A percentile compares a stretch with the other conserved stretches of the same genome.
phyloP scores from a whole-genome alignment of 768 basidiomycete genomes.

The Cyclocybe aegerita region DNA sequence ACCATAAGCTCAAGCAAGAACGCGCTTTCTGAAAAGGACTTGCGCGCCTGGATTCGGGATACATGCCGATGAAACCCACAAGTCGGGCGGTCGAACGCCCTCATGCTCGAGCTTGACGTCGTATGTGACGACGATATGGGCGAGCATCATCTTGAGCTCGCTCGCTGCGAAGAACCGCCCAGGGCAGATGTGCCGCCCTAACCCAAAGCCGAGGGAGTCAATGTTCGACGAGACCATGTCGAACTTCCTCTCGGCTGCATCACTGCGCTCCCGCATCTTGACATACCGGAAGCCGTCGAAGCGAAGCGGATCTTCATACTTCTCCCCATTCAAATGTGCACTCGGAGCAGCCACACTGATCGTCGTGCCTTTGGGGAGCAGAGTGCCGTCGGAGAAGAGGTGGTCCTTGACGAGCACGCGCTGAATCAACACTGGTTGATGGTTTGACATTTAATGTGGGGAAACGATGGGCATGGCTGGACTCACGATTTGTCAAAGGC shows the following conservation, averaged over 20 bases:
- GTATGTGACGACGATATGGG: constrained; percentile 19
- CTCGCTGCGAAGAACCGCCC: constrained; percentile 21
- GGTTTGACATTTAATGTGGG: too few species aligned
- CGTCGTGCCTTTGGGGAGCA: constrained; percentile 12
- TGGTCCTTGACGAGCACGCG: constrained; percentile 22
- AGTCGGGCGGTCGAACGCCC: neutral
- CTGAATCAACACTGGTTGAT: constrained; percentile 16
- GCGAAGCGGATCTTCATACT: constrained; percentile 13
- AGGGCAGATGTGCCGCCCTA: constrained; percentile 17
- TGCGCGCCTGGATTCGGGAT: too few species aligned
- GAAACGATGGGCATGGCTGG: neutral
- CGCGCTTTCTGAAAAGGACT: too few species aligned
- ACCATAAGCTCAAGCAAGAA: too few species aligned
- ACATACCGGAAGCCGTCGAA: constrained; percentile 23
- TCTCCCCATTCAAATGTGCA: constrained; percentile 7
- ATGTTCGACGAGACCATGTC: constrained; percentile 13
- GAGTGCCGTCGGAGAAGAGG: constrained; percentile 15
- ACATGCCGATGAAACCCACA: too few species aligned
- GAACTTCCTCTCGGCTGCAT: constrained; percentile 4
- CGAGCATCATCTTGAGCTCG: constrained; percentile 22
- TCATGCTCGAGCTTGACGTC: constrained; percentile 20
- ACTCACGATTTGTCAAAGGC: neutral
- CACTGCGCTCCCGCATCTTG: constrained; percentile 10
- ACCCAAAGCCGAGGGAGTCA: constrained; percentile 17
- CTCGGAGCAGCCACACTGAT: neutral